phyloP scores from a whole-genome alignment of 176 grass and related monocot species.

The Rhipidocladum racemiflorum region DNA sequence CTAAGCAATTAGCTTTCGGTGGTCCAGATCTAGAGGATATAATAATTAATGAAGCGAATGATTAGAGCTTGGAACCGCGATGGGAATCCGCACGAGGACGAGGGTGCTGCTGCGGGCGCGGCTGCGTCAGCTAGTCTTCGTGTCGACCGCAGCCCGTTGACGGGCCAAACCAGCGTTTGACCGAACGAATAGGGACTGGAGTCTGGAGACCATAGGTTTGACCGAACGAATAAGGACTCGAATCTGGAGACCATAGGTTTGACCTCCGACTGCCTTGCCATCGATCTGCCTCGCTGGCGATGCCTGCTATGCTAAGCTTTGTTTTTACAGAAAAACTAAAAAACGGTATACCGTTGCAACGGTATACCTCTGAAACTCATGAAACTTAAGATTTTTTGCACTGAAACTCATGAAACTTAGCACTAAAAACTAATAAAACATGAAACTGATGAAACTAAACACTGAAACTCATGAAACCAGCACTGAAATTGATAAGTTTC shows the following conservation, averaged over 20 bases:
- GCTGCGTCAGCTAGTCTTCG: conserved; percentile 3
- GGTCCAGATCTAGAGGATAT: not conserved
- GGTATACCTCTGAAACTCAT: no score
- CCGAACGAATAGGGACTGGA: not conserved
- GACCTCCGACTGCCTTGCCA: not conserved
- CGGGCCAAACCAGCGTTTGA: not conserved
- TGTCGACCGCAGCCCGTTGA: not conserved
- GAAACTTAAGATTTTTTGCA: no score
- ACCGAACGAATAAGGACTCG: not conserved
- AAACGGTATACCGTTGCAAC: no score
- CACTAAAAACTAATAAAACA: no score
- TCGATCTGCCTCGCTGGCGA: not conserved
- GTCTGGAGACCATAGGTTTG: not conserved
- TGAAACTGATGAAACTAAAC: no score
- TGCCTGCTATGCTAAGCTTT: not conserved
- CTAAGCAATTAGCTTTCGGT: conserved; percentile 26
- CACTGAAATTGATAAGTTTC: no score
- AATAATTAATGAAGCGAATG: not conserved
- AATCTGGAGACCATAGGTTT: not conserved
- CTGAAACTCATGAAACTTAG: no score
- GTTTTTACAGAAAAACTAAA: no score
- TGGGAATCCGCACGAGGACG: conserved; percentile 13
- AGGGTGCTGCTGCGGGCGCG: no score
- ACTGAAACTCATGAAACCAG: no score
- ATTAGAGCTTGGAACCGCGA: not conserved